Evolutionary conservation across 2,329 filamentous ascomycete species (phyloP), one percentile per base, ranked within the genome.

Genomic region (Ophiocordyceps camponoti-leonardi): DNA sequence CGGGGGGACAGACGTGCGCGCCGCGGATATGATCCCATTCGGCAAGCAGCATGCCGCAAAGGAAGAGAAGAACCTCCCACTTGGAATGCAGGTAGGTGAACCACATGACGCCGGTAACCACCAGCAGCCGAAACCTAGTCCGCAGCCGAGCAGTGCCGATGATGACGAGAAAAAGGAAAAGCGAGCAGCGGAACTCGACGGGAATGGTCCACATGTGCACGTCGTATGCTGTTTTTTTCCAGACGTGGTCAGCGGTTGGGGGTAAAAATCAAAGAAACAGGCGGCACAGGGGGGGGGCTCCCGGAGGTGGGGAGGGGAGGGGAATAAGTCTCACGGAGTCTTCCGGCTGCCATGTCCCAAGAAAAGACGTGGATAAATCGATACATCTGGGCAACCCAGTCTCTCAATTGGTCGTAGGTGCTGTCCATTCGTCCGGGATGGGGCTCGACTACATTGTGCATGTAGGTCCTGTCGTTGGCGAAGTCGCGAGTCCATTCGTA

Each of bases 151-250:
- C 69, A 11, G 70, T 66, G 19, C 65, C 73, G 4, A 76, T 48
- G 20, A 76, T 57, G 13, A 66, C 63, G 8, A 77, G 58, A 56
- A 78, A 79, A 11, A 79, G 64, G 47, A 73, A 64, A 55, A 79
- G 67, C 2, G 72, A 76, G 55, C 69, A 73, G 48, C 71, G 65
- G 53, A 75, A 77, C 55, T 79, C 75, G 42, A 77, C 67, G 3
- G 75, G 75, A 41, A 79, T 78, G 6, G 76, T 79, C 75, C 75
- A 79, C 22, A 79, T 58, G 49, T 79, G 75, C 23, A 73, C 65
- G 52, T 78, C 73, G 52, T 77, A 75, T 20, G 57, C 63, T 56
- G 45, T 19, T 8, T 6, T 56, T 44, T 8, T 8, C 6, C 37
- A 28, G 23, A 26, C 10, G 4, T 43, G 37, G 51, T 61, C 42